Conservation (phyloP, 2,329 filamentous ascomycete genomes). For the Cercospora berteroae region DNA sequence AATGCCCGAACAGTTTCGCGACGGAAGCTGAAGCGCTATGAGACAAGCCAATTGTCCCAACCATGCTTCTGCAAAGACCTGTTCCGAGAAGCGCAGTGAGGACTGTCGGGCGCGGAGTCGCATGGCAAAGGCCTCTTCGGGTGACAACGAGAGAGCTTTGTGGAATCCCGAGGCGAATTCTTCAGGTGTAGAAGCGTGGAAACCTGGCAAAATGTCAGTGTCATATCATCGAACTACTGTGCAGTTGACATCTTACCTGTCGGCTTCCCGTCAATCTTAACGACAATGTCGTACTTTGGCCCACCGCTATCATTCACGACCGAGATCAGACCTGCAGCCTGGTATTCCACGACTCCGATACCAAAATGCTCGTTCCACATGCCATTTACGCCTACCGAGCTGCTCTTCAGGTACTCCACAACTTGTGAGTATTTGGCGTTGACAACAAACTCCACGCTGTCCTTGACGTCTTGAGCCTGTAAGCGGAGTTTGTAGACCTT, state of each 20-base stretch:
- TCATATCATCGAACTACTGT: neutral
- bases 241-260: slow-evolving; percentile 58
- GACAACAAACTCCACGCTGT: slow-evolving; percentile 80
- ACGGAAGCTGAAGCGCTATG: slow-evolving; percentile 44
- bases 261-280: slow-evolving; percentile 70
- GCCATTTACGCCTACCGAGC: slow-evolving; percentile 86
- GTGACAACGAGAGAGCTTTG: slow-evolving; percentile 67
- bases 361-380: slow-evolving; percentile 99
- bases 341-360: slow-evolving; percentile 96
- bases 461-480: slow-evolving; percentile 78
- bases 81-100: slow-evolving; percentile 81
- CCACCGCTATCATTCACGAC: slow-evolving; percentile 94
- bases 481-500: slow-evolving; percentile 85
- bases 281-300: slow-evolving; percentile 89
- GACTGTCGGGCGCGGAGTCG: slow-evolving; percentile 72
- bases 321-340: slow-evolving; percentile 86
- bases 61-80: slow-evolving; percentile 81
- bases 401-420: slow-evolving; percentile 70
- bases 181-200: slow-evolving; percentile 73
- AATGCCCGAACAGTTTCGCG: neutral
- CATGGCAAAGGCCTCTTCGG: slow-evolving; percentile 67
- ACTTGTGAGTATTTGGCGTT: slow-evolving; percentile 89
- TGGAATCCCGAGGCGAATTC: slow-evolving; percentile 82
- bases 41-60: slow-evolving; percentile 69
- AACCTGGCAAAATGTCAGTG: slow-evolving; percentile 56